Conservation (phyloP, 805 yeast species). For the Wickerhamiella alocasiicola region DNA sequence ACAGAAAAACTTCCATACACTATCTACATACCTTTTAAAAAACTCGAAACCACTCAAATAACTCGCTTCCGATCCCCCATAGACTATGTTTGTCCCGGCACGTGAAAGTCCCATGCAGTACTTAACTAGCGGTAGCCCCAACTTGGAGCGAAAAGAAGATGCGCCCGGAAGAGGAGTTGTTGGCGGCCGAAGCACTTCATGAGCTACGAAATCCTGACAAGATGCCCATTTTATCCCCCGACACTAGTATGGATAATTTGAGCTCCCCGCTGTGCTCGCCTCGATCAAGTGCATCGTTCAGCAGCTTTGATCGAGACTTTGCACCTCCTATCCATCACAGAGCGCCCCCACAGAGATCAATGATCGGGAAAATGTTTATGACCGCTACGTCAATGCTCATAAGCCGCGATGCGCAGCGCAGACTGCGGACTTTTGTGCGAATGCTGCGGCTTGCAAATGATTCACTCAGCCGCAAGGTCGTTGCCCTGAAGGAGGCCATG, state of each 20-base stretch:
- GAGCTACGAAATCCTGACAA: constrained; percentile 13
- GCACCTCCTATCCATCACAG: not conserved
- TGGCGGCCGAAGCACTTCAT: constrained; percentile 21
- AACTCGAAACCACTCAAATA: no score
- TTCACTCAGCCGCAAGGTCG: constrained; percentile 18
- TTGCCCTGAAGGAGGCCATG: constrained; percentile 20
- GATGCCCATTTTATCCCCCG: not conserved
- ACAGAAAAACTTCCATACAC: no score
- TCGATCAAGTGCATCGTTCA: not conserved
- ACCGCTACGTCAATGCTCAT: constrained; percentile 31
- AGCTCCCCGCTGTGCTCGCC: constrained; percentile 3
- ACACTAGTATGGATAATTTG: not conserved
- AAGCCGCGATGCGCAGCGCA: constrained; percentile 26
- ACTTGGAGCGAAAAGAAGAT: constrained; percentile 1
- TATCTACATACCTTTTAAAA: no score
- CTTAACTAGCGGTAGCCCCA: not conserved
- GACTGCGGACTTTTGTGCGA: constrained; percentile 17
- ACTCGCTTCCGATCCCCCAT: no score
- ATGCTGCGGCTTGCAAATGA: constrained; percentile 20
- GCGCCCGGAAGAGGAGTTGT: constrained; percentile 17
- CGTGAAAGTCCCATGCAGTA: not conserved
- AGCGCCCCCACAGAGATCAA: constrained; percentile 4
- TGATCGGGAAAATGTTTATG: constrained; percentile 19
- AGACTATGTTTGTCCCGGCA: no score
- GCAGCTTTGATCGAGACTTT: constrained; percentile 5